Evolutionary conservation across 805 yeast species (phyloP), one percentile per base, ranked within the genome.

Genomic region (Monosporozyma solicola): DNA sequence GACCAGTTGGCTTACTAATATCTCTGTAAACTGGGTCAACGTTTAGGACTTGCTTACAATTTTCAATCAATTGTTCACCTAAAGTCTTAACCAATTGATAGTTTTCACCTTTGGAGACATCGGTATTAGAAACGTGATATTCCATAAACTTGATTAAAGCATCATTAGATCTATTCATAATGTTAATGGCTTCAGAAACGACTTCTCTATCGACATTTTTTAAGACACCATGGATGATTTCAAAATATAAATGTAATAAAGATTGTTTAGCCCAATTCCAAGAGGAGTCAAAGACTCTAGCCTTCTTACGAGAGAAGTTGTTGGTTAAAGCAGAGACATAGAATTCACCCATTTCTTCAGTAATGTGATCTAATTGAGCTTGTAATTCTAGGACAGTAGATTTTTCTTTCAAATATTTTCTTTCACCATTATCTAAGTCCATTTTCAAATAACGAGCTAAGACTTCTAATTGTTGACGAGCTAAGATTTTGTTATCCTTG

Each of bases 211-310:
- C 98, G 60, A 94, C 86, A 55, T 88, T 84, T 81, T 71, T 85
- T 57, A 90, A 80, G 59, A 87, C 85, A 70, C 99, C 99, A 71
- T 94, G 95, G 62, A 94, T 90, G 64, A 94, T 90, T 72, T 94
- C 97, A 69, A 81, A 94, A 75, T 87, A 94, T 88, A 94, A 85
- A 49, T 90, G 82, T 62, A 94, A 76, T 56, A 94, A 87, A 70
- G 94, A 96, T 77, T 94, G 99, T 73, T 97, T 87, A 48, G 98
- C 97, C 99, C 99, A 94, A 73, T 95, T 95, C 99, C 99, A 94
- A 73, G 91, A 90, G 24, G 97, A 90, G 73, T 94, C 98, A 72
- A 92, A 94, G 52, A 85, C 83, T 76, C 99, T 87, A 31, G 97
- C 96, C 77, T 94, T 94, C 74, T 87, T 80, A 57, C 92, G 79